Evolutionary conservation across 257 asterid species (phyloP).

Genomic region (Forsythia suspensa): DNA sequence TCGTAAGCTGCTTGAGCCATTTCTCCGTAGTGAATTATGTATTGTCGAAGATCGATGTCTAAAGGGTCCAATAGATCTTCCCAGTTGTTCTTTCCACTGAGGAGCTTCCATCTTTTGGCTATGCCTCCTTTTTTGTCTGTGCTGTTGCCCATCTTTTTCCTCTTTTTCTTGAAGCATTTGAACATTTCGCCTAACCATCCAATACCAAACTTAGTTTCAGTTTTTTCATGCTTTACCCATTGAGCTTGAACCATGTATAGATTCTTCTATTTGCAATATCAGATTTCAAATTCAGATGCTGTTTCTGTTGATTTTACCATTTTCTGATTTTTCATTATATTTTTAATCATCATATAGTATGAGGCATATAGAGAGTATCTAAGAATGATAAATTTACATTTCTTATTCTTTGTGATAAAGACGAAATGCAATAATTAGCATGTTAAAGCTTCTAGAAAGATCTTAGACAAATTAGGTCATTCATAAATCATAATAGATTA

Average conservation of each 20-base stretch:
- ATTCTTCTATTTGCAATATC: neutral
- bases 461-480: no score
- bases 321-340: no score
- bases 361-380: neutral
- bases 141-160: constrained; percentile 17
- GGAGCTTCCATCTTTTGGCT: constrained; percentile 62
- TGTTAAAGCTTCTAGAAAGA: no score
- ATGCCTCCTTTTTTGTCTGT: constrained; percentile 21
- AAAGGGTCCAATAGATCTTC: constrained; percentile 65
- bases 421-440: neutral
- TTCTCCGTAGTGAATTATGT: constrained; percentile 70
- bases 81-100: constrained; percentile 69
- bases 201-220: neutral
- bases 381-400: constrained; percentile 4
- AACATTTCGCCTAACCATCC: constrained; percentile 13
- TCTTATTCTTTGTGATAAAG: neutral
- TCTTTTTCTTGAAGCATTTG: constrained; percentile 30
- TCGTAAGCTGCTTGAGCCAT: constrained; percentile 78
- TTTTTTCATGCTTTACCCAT: neutral
- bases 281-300: neutral
- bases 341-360: neutral
- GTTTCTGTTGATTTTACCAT: neutral
- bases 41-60: constrained; percentile 68
- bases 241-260: neutral
- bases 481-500: no score